Evolutionary conservation across 805 yeast species (phyloP).

Genomic region (Candida pseudofarinosa): DNA sequence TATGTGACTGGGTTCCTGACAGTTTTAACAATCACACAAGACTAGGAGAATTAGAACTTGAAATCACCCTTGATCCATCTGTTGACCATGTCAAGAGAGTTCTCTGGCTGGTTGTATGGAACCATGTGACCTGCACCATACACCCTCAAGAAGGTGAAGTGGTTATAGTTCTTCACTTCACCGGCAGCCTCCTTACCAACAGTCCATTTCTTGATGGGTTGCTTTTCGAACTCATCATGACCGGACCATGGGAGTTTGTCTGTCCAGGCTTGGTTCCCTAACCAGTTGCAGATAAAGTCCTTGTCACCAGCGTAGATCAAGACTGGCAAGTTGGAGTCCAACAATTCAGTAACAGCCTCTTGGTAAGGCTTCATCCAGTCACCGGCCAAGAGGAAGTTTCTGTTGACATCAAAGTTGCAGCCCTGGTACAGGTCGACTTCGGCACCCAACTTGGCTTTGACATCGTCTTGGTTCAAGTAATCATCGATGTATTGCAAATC

Average conservation of each 20-base stretch:
- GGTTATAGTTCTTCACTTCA: conserved; percentile 65
- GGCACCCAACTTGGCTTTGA: conserved; percentile 81
- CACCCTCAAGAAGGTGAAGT: conserved; percentile 77
- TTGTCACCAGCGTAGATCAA: conserved; percentile 92
- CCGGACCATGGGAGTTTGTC: conserved; percentile 64
- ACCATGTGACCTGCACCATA: conserved; percentile 96
- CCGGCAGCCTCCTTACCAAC: conserved; percentile 49
- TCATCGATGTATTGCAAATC: conserved; percentile 70
- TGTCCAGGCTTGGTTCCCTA: conserved; percentile 85
- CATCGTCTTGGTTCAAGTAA: conserved; percentile 73
- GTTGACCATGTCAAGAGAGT: conserved; percentile 75
- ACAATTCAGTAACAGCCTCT: conserved; percentile 54
- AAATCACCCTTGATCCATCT: conserved; percentile 76
- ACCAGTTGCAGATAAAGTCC: conserved; percentile 90
- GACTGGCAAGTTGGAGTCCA: conserved; percentile 71
- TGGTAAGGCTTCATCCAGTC: conserved; percentile 88
- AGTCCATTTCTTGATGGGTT: conserved; percentile 41
- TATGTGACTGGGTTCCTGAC: no score
- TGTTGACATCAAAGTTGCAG: conserved; percentile 75
- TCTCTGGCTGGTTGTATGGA: conserved; percentile 82
- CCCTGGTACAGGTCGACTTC: conserved; percentile 75
- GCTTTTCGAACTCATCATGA: conserved; percentile 41
- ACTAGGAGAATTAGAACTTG: conserved; percentile 19
- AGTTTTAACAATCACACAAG: no score
- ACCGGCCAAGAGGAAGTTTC: conserved; percentile 79